Percentiles rank a stretch among this genome's conserved stretches.
Conservation (phyloP, 805 yeast genomes). For the Saturnispora mendoncae region DNA sequence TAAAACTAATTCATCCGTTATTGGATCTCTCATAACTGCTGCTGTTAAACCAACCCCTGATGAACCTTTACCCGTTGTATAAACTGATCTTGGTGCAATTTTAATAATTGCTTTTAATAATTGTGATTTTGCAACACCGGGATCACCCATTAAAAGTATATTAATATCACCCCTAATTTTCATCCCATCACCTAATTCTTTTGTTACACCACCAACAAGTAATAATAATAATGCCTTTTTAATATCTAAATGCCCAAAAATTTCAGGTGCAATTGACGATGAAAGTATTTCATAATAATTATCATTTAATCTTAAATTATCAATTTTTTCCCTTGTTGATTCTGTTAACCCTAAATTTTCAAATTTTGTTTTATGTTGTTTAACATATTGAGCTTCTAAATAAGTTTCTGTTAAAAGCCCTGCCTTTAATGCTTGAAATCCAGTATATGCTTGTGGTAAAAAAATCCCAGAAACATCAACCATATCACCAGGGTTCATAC, state of each 20-base stretch:
- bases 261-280: conserved; percentile 92
- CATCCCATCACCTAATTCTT: conserved; percentile 93
- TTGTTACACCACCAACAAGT: conserved; percentile 91
- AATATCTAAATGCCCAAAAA: conserved; percentile 87
- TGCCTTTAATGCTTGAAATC: conserved; percentile 85
- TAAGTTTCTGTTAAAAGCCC: conserved; percentile 92
- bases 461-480: conserved; percentile 91
- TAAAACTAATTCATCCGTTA: conserved; percentile 96
- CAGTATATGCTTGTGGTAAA: conserved; percentile 92
- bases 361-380: conserved; percentile 84
- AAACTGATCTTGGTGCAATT: conserved; percentile 92
- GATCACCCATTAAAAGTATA: conserved; percentile 96
- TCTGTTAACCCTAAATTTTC: conserved; percentile 52
- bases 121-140: conserved; percentile 99
- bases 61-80: conserved; percentile 97
- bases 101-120: conserved; percentile 81
- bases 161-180: conserved; percentile 95
- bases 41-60: conserved; percentile 99
- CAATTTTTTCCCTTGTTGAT: conserved; percentile 48
- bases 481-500: conserved; percentile 86
- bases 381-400: conserved; percentile 76
- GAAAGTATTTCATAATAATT: conserved; percentile 75
- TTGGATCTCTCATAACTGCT: conserved; percentile 97
- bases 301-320: conserved; percentile 48
- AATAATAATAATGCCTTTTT: conserved; percentile 81